Base-by-base conservation (phyloP, 1,139 yeast genomes). In the Kodamaea derodonti region DNA sequence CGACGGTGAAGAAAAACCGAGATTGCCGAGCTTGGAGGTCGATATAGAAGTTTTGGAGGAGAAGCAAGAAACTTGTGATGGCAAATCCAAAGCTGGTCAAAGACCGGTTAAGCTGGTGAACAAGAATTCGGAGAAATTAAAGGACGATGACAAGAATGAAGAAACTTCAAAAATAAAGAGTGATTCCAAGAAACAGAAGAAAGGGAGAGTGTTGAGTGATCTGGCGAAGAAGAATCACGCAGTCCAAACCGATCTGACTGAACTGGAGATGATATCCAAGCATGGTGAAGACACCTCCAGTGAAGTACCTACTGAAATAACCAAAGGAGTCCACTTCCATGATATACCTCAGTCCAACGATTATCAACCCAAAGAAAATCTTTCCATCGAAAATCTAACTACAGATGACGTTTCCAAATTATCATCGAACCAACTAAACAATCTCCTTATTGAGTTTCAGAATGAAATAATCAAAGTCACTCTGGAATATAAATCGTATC, bases 371-470 rank as follows among this genome's bases (percentile, higher is more conserved):
- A 18, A 18, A 9, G 9, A 6, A 18, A 18, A 18, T 9, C 16
- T n/a, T 8, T 7, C 22, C 22, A 6, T 18, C 9, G 22, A 18
- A 15, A 30, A 35, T 26, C 27, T 41, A 17, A 38, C 43, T 4
- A 33, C 42, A 9, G 47, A 37, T 12, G 38, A 38, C 13, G 42
- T 43, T 6, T 31, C 27, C 15, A 10, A 31, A 2, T 38, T 41
- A 20, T 27, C 40, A 14, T 17, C 36, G 29, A 13, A 38, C 11
- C 52, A 48, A 4, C 36, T 45, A 25, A 52, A 53, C 31, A 48
- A 47, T 20, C 55, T 58, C 38, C 42, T 65, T 10, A 41, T 41
- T 6, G 47, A 43, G 14, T 55, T 55, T 34, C 71, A 64, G 37
- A 48, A 47, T 20, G 71, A 65, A 38, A 52, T 63, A 26, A 39